Evolutionary conservation across 73 alveolate species (phyloP), one percentile per base, ranked within the genome.

Genomic region (Urostyla sp.): DNA sequence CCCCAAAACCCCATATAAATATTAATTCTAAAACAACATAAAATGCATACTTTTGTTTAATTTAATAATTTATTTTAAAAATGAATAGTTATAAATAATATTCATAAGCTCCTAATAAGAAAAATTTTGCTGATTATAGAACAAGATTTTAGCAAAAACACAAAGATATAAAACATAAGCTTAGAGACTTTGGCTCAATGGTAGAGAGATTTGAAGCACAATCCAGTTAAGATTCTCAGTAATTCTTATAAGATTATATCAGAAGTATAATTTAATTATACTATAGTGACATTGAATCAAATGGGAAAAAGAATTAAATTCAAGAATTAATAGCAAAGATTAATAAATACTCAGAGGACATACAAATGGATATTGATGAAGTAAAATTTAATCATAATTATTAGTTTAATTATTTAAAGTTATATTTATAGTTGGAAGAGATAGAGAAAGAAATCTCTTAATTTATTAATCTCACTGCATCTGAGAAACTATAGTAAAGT

Each of bases 321-420:
- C 56, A 59, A 59, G 76, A 59, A 4, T 52, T 59, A 15, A 59
- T 59, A 13, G 76, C 76, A 59, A 59, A 59, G 16, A 55, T 59
- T 10, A 59, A 59, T 34, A 59, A 59, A 34, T 35, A 52, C 5
- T 59, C 76, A 28, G 76, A 59, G 37, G 55, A 59, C 16, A 59
- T 59, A 13, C 37, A 59, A 31, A 59, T 59, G 76, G 76, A 59
- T 7, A 59, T 59, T 30, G 76, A 59, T 59, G 76, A 59, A 55
- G 76, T 59, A 59, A 28, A 11, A 11, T 11, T 4, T 36, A n/a
- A n/a, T n/a, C n/a, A n/a, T n/a, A n/a, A n/a, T n/a, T n/a, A n/a
- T n/a, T n/a, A n/a, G n/a, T 13, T 8, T 8, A 32, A 13, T 7
- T 26, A 8, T 7, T 13, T 6, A 30, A 4, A 7, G 4, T 35